Evolutionary conservation across 768 basidiomycete species (phyloP).

Genomic region (Mycena maculata): DNA sequence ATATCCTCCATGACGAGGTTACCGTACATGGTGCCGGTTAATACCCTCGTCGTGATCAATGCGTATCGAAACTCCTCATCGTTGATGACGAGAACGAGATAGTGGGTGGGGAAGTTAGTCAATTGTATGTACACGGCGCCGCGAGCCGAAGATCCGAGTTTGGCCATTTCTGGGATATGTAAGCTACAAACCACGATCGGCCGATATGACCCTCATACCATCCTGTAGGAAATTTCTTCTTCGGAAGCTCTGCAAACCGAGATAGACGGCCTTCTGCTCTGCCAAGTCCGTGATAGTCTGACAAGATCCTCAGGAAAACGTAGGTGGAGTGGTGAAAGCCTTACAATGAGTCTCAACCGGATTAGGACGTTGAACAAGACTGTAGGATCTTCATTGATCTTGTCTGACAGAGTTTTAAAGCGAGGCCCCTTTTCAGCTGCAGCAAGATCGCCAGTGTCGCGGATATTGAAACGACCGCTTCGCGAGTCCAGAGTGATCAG

Average conservation of each 20-base stretch:
- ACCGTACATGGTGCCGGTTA: constrained; percentile 65
- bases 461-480: constrained; percentile 81
- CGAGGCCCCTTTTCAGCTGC: constrained; percentile 78
- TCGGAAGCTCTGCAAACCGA: constrained; percentile 83
- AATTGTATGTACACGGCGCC: constrained; percentile 82
- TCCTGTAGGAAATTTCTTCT: constrained; percentile 73
- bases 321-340: constrained; percentile 37
- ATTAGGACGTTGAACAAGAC: constrained; percentile 68
- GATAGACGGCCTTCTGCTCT: constrained; percentile 87
- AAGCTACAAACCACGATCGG: constrained; percentile 12
- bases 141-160: constrained; percentile 74
- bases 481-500: constrained; percentile 82
- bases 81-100: constrained; percentile 85
- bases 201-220: constrained; percentile 54
- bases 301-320: constrained; percentile 6
- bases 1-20: constrained; percentile 81
- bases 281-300: constrained; percentile 87
- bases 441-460: constrained; percentile 85
- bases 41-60: constrained; percentile 73
- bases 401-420: constrained; percentile 67
- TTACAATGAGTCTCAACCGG: constrained; percentile 70
- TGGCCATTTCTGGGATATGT: constrained; percentile 64
- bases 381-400: constrained; percentile 76
- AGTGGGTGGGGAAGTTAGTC: constrained; percentile 80
- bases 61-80: constrained; percentile 86